A percentile compares a stretch with the other conserved stretches of the same genome.
Evolutionary conservation across 163 green algal species (phyloP).

Genomic region (Scenedesmus sp.): DNA sequence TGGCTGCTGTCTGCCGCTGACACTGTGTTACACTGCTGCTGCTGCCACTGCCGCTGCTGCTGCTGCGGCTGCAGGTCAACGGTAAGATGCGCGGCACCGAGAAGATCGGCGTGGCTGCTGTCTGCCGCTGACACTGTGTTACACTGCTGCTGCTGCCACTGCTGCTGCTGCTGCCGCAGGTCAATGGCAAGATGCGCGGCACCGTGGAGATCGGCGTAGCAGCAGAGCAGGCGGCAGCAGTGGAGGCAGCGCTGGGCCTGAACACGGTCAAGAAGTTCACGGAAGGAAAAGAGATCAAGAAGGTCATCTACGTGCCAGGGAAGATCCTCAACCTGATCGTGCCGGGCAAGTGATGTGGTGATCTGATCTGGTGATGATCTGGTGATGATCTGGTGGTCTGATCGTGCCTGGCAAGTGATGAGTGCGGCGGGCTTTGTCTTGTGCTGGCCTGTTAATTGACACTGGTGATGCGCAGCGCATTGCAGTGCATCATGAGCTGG

Average conservation of each 20-base stretch:
- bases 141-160: background rate
- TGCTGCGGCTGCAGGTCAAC: background rate
- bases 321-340: conserved; percentile 98
- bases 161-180: conserved; percentile 58
- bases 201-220: conserved; percentile 83
- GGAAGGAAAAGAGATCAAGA: conserved; percentile 93
- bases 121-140: background rate
- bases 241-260: conserved; percentile 76
- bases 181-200: conserved; percentile 94
- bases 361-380: too few relatives aligned
- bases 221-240: conserved; percentile 75
- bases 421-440: too few relatives aligned
- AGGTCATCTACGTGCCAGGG: conserved; percentile 93
- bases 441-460: too few relatives aligned
- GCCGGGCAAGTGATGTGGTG: conserved; percentile 34
- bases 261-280: conserved; percentile 84
- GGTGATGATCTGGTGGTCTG: background rate
- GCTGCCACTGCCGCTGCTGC: background rate
- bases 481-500: too few relatives aligned
- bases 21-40: background rate
- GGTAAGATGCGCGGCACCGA: background rate
- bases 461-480: too few relatives aligned
- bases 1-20: conserved; percentile 22
- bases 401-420: background rate
- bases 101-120: background rate